phyloP scores from a whole-genome alignment of 768 basidiomycete genomes.

The Lanmaoa pseudosensibilis region DNA sequence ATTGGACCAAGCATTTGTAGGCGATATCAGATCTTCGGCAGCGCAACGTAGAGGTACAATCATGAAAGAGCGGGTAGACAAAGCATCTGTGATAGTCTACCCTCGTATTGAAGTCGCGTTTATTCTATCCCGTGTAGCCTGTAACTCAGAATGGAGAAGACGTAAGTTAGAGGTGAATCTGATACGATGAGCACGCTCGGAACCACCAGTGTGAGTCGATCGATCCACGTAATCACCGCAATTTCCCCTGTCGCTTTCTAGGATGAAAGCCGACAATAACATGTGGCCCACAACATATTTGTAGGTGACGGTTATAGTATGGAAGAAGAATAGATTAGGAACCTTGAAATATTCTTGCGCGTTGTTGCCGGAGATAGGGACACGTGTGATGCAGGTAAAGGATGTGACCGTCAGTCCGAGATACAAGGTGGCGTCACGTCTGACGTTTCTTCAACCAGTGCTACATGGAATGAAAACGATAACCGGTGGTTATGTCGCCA shows the following conservation, averaged over 20 bases:
- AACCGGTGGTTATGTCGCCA: too few species aligned
- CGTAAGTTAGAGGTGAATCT: not conserved
- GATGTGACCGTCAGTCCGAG: not conserved
- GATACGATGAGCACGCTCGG: not conserved
- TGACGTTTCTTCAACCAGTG: not conserved
- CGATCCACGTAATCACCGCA: not conserved
- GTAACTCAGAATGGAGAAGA: conserved; percentile 7
- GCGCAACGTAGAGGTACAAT: conserved; percentile 56
- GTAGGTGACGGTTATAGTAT: not conserved
- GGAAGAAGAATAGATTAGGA: not conserved
- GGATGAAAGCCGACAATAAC: conserved; percentile 12
- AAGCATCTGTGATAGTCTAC: not conserved
- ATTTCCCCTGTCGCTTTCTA: conserved; percentile 1
- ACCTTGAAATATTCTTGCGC: not conserved
- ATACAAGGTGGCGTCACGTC: not conserved
- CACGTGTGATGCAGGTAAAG: not conserved
- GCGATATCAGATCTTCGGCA: conserved; percentile 92
- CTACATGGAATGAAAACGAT: not conserved
- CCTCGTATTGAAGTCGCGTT: not conserved
- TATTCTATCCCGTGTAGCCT: not conserved
- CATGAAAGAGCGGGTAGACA: not conserved
- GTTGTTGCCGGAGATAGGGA: not conserved
- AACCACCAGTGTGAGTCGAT: not conserved
- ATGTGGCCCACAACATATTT: not conserved
- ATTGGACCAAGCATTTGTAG: conserved; percentile 90